These are phyloP conservation scores for Prunella vulgaris DNA, from an alignment of 257 asterid species.

Conservation along the genomic window DNA sequence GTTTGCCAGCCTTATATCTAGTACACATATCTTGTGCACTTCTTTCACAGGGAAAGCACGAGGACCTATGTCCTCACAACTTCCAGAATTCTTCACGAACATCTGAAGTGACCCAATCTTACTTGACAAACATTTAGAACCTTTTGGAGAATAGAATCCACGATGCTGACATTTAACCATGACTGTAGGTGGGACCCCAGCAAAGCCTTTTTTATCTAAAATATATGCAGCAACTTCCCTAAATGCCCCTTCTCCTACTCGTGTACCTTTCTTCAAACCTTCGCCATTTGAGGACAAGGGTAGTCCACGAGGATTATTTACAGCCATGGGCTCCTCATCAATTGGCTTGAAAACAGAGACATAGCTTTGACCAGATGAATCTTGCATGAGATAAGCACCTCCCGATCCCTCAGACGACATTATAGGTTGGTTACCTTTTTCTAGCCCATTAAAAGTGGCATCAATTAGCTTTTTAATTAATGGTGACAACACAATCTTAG, in stretches of 20 bases:
- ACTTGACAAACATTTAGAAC: constrained; percentile 19
- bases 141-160: constrained; percentile 44
- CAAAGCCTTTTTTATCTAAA: constrained; percentile 67
- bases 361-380: constrained; percentile 46
- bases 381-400: constrained; percentile 76
- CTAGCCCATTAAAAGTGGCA: constrained; percentile 50
- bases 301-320: constrained; percentile 62
- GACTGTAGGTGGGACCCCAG: constrained; percentile 71
- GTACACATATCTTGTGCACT: constrained; percentile 68
- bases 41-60: constrained; percentile 56
- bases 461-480: constrained; percentile 39
- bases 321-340: constrained; percentile 84
- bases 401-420: constrained; percentile 71
- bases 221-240: constrained; percentile 80
- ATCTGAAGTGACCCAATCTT: constrained; percentile 74
- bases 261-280: constrained; percentile 76
- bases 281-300: constrained; percentile 61
- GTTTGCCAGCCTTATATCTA: constrained; percentile 76
- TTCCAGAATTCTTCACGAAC: constrained; percentile 70
- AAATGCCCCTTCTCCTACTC: constrained; percentile 75
- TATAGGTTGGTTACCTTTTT: constrained; percentile 46
- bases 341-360: constrained; percentile 64
- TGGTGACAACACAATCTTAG: constrained; percentile 38
- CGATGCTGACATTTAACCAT: constrained; percentile 52
- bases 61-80: constrained; percentile 84